Percentiles rank a stretch among this genome's conserved stretches.
These are phyloP conservation scores for Boletus sp. DNA, from an alignment of 768 basidiomycete genomes.

Conservation along the genomic window DNA sequence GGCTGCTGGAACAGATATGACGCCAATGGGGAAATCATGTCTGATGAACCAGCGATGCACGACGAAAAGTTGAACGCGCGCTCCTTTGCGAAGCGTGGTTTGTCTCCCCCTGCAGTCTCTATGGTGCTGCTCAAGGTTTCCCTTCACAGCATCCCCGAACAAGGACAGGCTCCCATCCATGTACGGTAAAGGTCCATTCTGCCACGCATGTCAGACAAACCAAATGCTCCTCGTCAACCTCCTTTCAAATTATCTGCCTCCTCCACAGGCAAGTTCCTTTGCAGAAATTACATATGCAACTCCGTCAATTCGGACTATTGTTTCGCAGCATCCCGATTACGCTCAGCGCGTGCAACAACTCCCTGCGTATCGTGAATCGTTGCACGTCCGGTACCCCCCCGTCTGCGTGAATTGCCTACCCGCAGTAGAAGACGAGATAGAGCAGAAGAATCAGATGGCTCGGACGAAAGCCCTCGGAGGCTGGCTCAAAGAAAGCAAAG, in stretches of 20 bases:
- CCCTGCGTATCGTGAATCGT: conserved; percentile 67
- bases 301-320: background rate
- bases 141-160: conserved; percentile 55
- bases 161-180: conserved; percentile 65
- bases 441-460: conserved; percentile 77
- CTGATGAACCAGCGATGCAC: conserved; percentile 88
- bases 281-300: background rate
- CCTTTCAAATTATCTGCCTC: conserved; percentile 84
- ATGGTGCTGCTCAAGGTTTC: background rate
- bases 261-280: conserved; percentile 54
- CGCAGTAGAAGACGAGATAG: conserved; percentile 78
- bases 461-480: conserved; percentile 71
- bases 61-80: conserved; percentile 65
- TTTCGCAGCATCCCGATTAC: conserved; percentile 70
- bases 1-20: conserved; percentile 75
- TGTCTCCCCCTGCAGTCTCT: conserved; percentile 11
- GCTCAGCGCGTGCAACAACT: conserved; percentile 56
- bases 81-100: conserved; percentile 74
- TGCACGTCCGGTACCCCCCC: conserved; percentile 83
- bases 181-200: conserved; percentile 64
- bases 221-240: conserved; percentile 85
- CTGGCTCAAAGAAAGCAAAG: conserved; percentile 63
- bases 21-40: conserved; percentile 68
- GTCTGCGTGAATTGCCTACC: conserved; percentile 76
- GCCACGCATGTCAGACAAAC: conserved; percentile 88